phyloP scores from a whole-genome alignment of 2,329 filamentous ascomycete species.

The Zymoseptoria tritici region DNA sequence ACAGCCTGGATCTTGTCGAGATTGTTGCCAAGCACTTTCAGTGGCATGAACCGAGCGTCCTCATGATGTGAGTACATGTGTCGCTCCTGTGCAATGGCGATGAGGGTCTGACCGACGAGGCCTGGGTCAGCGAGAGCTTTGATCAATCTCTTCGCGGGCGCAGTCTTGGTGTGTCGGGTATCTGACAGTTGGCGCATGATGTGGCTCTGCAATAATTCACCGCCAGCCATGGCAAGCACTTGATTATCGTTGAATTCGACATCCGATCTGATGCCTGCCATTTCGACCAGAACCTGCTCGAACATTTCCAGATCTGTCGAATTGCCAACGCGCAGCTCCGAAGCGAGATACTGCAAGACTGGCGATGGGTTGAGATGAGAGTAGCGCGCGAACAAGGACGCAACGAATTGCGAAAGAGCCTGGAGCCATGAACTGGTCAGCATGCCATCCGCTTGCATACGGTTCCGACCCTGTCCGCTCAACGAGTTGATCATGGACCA shows the following conservation, averaged over 20 bases:
- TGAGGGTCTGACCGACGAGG: constrained; percentile 73
- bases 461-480: constrained; percentile 49
- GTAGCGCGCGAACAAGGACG: constrained; percentile 82
- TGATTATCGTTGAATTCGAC: constrained; percentile 84
- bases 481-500: constrained; percentile 80
- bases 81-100: constrained; percentile 83
- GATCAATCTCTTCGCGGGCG: constrained; percentile 70
- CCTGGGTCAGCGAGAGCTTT: constrained; percentile 69
- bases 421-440: constrained; percentile 89
- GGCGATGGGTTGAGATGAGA: constrained; percentile 75
- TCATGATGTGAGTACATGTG: constrained; percentile 67
- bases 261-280: constrained; percentile 87
- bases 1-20: constrained; percentile 85
- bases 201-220: constrained; percentile 68
- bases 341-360: constrained; percentile 80
- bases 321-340: constrained; percentile 74
- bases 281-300: constrained; percentile 80
- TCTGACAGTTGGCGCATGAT: constrained; percentile 76
- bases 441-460: constrained; percentile 58
- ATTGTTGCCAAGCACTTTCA: constrained; percentile 82
- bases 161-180: constrained; percentile 58
- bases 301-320: constrained; percentile 87
- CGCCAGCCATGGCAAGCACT: constrained; percentile 80
- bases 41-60: constrained; percentile 60
- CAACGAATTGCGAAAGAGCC: constrained; percentile 82